Evolutionary conservation across 164 flowering plant species (phyloP), one percentile per base, ranked within the genome.

Genomic region (Litsea cubeba): DNA sequence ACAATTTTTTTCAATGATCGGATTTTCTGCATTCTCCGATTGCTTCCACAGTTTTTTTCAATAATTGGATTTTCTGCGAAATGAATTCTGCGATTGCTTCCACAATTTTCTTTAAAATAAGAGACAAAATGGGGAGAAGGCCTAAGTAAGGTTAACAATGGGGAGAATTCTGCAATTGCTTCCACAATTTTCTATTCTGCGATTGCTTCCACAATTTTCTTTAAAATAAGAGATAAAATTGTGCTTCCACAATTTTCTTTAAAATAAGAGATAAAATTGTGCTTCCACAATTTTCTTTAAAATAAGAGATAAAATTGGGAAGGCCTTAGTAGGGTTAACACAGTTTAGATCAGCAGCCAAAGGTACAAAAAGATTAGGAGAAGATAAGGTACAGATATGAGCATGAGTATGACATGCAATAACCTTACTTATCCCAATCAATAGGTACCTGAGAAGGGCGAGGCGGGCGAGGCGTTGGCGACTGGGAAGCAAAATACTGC

Each of bases 401-500:
- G 30, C 0, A 26, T 2, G 35, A 30, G 6, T 30, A 30, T 30
- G 35, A 57, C 57, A 40, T 2, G 12, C 5, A 46, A 64, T 12
- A 49, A 71, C 26, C 74, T 54, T 78, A 81, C 23, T 70, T 74
- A 64, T 60, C 73, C 26, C 28, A 28, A 70, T 72, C 68, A 74
- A n/a, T 23, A 63, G 70, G 51, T 83, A 92, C 97, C 93, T 87
- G 96, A 68, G 84, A 72, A 72, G 88, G 85, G 6, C 79, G 92
- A 78, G 91, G 84, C 72, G 88, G 85, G 6, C 79, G 92, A 79
- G 91, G 84, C 62, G 3, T 17, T 54, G 90, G 79, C 54, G 99
- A 93, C 72, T 89, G 97, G 50, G 96, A 72, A 68, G 97, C 96
- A 80, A 91, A 76, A 81, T 84, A 95, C 83, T 93, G 98, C 78